Percentiles rank a stretch among this genome's conserved stretches.
These are phyloP conservation scores for Epicoccum nigrum DNA, from an alignment of 2,329 filamentous ascomycete genomes.

Conservation along the genomic window DNA sequence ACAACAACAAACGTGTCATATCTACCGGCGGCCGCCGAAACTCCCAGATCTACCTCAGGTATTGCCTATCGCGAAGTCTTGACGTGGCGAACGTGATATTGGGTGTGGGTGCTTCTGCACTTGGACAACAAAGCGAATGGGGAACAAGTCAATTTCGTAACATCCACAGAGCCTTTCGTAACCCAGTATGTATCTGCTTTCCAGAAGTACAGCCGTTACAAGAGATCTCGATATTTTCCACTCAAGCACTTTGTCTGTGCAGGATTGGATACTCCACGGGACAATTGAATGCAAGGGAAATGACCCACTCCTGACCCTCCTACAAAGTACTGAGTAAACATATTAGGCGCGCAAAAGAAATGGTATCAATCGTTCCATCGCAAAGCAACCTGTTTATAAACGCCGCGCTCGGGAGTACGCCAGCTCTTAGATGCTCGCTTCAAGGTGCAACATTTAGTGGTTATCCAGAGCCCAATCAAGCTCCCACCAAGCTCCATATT, in stretches of 20 bases:
- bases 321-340: neutral
- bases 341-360: too few relatives aligned
- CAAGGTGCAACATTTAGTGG: conserved; percentile 4
- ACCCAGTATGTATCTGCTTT: too few relatives aligned
- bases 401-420: conserved; percentile 39
- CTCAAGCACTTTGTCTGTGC: too few relatives aligned
- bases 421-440: conserved; percentile 33
- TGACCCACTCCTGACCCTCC: too few relatives aligned
- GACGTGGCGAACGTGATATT: too few relatives aligned
- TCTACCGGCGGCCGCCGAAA: neutral
- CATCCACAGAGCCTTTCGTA: too few relatives aligned
- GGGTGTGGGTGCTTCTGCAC: too few relatives aligned
- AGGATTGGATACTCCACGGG: too few relatives aligned
- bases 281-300: too few relatives aligned
- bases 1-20: neutral
- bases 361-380: neutral
- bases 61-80: neutral
- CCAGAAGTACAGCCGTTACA: too few relatives aligned
- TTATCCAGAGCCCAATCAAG: neutral
- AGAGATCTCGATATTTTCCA: too few relatives aligned
- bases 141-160: too few relatives aligned
- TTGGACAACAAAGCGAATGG: neutral
- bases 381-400: conserved; percentile 30
- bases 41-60: neutral
- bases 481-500: neutral